phyloP scores from a whole-genome alignment of 1,139 yeast species.

The Suhomyces atakaporum region DNA sequence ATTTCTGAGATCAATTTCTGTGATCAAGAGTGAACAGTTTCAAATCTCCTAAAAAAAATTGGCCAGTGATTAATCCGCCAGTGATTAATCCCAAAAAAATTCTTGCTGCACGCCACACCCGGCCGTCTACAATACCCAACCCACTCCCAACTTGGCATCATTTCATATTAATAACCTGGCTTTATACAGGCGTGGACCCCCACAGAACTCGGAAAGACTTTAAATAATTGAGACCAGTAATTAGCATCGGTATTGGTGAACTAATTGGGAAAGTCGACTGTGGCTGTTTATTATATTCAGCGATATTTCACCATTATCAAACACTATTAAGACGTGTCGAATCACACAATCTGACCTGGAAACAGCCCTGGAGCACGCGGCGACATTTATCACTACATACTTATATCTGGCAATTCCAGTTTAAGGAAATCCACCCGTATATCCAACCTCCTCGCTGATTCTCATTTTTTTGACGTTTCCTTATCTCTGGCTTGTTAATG shows the following conservation, averaged over 20 bases:
- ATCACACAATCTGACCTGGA: slow-evolving; percentile 9
- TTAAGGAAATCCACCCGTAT: background rate
- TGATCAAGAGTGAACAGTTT: too few relatives aligned
- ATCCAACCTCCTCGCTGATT: too few relatives aligned
- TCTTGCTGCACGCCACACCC: background rate
- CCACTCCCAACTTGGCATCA: too few relatives aligned
- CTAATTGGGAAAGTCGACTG: background rate
- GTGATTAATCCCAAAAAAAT: background rate
- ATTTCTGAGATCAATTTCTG: too few relatives aligned
- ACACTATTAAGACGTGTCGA: slow-evolving; percentile 5
- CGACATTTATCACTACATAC: background rate
- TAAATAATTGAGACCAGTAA: background rate
- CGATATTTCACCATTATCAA: slow-evolving; percentile 2
- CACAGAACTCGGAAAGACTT: background rate
- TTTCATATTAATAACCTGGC: too few relatives aligned
- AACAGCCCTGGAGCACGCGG: slow-evolving; percentile 1
- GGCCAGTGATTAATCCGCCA: background rate
- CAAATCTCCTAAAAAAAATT: background rate
- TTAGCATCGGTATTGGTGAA: background rate
- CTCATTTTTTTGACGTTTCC: too few relatives aligned
- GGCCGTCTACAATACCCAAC: background rate
- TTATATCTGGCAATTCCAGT: background rate
- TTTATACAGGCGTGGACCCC: background rate
- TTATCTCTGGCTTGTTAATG: slow-evolving; percentile 6
- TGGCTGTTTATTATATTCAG: slow-evolving; percentile 3